A percentile compares a stretch with the other conserved stretches of the same genome.
phyloP scores from a whole-genome alignment of 805 yeast genomes.

The Yarrowia keelungensis region DNA sequence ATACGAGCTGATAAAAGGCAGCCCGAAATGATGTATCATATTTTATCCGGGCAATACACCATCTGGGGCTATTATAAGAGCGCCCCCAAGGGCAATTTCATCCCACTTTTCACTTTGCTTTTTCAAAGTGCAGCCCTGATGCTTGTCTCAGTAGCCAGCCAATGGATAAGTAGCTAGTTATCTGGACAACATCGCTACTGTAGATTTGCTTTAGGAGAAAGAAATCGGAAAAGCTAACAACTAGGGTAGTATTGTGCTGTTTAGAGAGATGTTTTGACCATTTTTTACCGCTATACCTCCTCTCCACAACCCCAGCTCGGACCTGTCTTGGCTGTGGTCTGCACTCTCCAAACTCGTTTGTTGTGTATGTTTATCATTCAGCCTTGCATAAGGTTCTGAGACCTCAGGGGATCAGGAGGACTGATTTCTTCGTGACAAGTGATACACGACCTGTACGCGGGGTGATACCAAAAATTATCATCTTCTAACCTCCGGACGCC shows the following conservation, averaged over 20 bases:
- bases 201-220: neutral
- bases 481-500: neutral
- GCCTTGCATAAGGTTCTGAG: slow-evolving; percentile 28
- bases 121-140: slow-evolving; percentile 6
- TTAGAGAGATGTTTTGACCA: neutral
- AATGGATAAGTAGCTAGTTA: slow-evolving; percentile 36
- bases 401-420: slow-evolving; percentile 35
- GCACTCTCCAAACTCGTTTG: slow-evolving; percentile 12
- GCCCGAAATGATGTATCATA: neutral
- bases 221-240: too few species aligned
- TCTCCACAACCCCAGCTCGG: neutral
- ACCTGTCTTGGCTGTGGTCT: neutral
- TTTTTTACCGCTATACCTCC: neutral
- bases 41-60: too few species aligned
- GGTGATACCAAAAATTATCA: neutral
- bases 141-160: slow-evolving; percentile 22
- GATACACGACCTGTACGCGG: slow-evolving; percentile 7
- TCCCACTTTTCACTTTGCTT: slow-evolving; percentile 2
- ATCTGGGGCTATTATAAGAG: too few species aligned
- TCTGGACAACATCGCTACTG: slow-evolving; percentile 2
- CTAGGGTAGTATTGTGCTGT: neutral
- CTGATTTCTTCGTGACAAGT: slow-evolving; percentile 14
- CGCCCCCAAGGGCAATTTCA: neutral
- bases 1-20: too few species aligned
- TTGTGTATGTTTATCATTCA: slow-evolving; percentile 30